phyloP scores from a whole-genome alignment of 768 basidiomycete species.

The Nevesoporus exiguus region DNA sequence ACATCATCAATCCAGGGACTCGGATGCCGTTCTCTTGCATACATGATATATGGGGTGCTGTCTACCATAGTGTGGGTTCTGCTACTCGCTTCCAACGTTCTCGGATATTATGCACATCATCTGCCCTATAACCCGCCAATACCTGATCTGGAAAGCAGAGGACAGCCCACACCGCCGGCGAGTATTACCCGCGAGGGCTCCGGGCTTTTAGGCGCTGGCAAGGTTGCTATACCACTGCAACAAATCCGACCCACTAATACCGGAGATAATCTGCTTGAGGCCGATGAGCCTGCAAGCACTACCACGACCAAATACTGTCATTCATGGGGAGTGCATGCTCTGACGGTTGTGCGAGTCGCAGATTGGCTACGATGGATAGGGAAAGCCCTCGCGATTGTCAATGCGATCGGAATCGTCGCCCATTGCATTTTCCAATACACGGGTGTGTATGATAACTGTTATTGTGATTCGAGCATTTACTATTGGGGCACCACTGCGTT shows the following conservation, averaged over 20 bases:
- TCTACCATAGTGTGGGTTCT: too few relatives aligned
- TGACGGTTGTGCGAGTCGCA: background rate
- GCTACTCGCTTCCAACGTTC: too few relatives aligned
- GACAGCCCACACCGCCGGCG: background rate
- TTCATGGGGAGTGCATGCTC: background rate
- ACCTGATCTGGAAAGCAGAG: background rate
- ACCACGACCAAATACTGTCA: background rate
- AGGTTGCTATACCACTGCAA: background rate
- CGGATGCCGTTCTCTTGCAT: conserved; percentile 34
- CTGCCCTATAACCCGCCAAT: background rate
- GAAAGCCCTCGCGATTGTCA: too few relatives aligned
- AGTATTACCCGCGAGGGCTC: background rate
- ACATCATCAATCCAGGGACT: conserved; percentile 16
- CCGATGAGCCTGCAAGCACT: background rate
- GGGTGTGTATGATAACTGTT: conserved; percentile 27
- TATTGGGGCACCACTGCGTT: conserved; percentile 26
- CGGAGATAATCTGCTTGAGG: too few relatives aligned
- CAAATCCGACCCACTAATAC: too few relatives aligned
- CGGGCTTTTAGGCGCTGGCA: background rate
- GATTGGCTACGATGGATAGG: too few relatives aligned
- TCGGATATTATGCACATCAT: too few relatives aligned
- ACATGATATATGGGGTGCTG: conserved; percentile 27
- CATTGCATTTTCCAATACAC: conserved; percentile 30
- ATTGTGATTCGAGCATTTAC: too few relatives aligned
- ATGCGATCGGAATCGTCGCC: too few relatives aligned